Evolutionary conservation across 2,329 filamentous ascomycete genomes (phyloP).

Genomic region (Arthrobotrys sinensis): DNA sequence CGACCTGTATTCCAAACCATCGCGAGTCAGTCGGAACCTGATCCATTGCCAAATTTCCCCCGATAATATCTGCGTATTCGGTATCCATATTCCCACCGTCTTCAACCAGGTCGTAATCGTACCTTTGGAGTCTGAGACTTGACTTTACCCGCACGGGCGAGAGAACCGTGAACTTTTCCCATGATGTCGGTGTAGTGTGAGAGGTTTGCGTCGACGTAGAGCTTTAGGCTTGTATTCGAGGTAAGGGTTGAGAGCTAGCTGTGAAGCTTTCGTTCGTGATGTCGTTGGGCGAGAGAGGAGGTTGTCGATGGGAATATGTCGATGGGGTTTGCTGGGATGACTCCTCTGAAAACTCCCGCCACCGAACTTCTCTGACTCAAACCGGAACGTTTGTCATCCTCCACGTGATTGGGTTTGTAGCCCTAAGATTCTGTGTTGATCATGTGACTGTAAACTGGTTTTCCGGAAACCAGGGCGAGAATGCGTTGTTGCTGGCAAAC

Average conservation of each 20-base stretch:
- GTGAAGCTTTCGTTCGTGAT: constrained; percentile 18
- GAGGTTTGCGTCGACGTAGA: constrained; percentile 17
- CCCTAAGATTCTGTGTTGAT: constrained; percentile 35
- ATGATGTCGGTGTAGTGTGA: constrained; percentile 72
- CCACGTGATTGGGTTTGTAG: constrained; percentile 50
- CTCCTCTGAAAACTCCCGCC: constrained; percentile 50
- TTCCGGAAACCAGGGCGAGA: neutral
- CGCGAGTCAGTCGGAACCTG: constrained; percentile 60
- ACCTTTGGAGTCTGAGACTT: constrained; percentile 96
- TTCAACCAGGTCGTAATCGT: constrained; percentile 68
- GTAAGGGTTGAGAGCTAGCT: neutral
- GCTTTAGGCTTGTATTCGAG: constrained; percentile 14
- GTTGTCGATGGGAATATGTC: constrained; percentile 42
- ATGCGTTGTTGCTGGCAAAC: constrained; percentile 30
- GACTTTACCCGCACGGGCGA: constrained; percentile 97
- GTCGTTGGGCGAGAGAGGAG: constrained; percentile 22
- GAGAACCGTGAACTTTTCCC: constrained; percentile 95
- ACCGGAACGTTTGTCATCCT: constrained; percentile 45
- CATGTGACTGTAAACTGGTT: constrained; percentile 12
- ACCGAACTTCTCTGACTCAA: constrained; percentile 47
- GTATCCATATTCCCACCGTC: neutral
- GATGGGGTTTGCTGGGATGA: constrained; percentile 37
- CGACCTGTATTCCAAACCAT: constrained; percentile 74
- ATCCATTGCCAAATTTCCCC: neutral
- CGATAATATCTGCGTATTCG: neutral